Conservation (phyloP, 805 yeast species). For the Lipomyces kockii region DNA sequence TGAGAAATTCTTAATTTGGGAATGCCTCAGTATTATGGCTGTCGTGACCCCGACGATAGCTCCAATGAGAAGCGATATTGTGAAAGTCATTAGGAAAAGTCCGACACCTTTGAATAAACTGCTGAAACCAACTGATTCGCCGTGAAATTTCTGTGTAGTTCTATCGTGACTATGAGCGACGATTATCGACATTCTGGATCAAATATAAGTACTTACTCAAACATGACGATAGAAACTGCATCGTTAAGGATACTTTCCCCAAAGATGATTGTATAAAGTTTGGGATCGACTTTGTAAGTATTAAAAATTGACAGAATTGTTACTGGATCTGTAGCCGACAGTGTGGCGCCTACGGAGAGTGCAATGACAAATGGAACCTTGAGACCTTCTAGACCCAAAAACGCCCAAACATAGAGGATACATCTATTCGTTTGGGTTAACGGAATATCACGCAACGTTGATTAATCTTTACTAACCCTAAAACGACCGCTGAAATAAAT, state of each 20-base stretch:
- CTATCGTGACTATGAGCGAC: constrained; percentile 8
- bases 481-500: constrained; percentile 83
- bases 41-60: constrained; percentile 84
- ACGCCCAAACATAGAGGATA: constrained; percentile 74
- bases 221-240: constrained; percentile 98
- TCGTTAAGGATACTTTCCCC: constrained; percentile 96
- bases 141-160: constrained; percentile 97
- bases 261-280: constrained; percentile 92
- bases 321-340: constrained; percentile 98
- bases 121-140: constrained; percentile 72
- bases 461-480: constrained; percentile 66
- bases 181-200: not conserved
- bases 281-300: constrained; percentile 97
- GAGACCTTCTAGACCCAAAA: constrained; percentile 86
- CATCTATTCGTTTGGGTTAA: constrained; percentile 11
- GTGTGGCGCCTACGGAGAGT: constrained; percentile 93
- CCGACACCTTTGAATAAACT: constrained; percentile 92
- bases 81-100: constrained; percentile 88
- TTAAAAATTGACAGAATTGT: constrained; percentile 95
- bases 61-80: constrained; percentile 89
- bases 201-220: constrained; percentile 54
- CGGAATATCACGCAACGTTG: not conserved
- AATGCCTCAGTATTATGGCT: constrained; percentile 87
- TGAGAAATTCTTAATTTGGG: constrained; percentile 93
- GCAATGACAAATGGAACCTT: constrained; percentile 95